Percentiles rank a stretch among this genome's conserved stretches.
These are phyloP conservation scores for Cladosporium sp. DNA, from an alignment of 2,329 filamentous ascomycete species.

Conservation along the genomic window DNA sequence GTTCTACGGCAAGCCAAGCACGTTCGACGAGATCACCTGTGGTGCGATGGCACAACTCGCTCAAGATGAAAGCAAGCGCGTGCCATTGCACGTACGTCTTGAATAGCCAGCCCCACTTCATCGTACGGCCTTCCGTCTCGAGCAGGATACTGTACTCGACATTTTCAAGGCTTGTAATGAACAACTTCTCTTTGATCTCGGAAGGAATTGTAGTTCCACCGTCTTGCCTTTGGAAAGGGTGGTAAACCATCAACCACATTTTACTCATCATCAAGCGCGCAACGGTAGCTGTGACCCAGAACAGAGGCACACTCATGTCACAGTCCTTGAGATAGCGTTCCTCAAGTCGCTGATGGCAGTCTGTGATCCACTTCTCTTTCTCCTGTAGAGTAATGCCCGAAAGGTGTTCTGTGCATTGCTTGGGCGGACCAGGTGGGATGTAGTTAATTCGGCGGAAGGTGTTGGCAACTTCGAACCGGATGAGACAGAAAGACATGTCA, in stretches of 20 bases:
- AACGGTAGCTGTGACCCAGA: constrained; percentile 70
- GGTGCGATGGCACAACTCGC: constrained; percentile 60
- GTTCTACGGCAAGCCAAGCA: constrained; percentile 61
- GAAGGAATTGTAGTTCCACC: constrained; percentile 59
- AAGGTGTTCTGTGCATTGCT: constrained; percentile 47
- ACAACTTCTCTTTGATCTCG: constrained; percentile 68
- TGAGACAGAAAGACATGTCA: constrained; percentile 58
- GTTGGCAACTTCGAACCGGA: constrained; percentile 56
- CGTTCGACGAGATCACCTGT: constrained; percentile 60
- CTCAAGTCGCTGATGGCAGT: constrained; percentile 51
- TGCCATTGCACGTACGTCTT: constrained; percentile 68
- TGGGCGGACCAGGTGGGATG: constrained; percentile 46
- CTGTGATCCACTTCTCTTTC: constrained; percentile 54
- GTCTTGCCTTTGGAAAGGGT: constrained; percentile 67
- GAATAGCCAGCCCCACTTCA: constrained; percentile 68
- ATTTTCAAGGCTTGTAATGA: constrained; percentile 72
- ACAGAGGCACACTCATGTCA: constrained; percentile 60
- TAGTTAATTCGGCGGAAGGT: constrained; percentile 51
- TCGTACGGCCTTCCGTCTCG: constrained; percentile 62
- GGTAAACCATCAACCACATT: constrained; percentile 75
- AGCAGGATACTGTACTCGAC: constrained; percentile 70
- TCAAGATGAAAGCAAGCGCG: constrained; percentile 62
- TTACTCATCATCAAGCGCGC: constrained; percentile 74
- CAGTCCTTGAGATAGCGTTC: constrained; percentile 53
- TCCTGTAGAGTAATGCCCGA: constrained; percentile 48